Evolutionary conservation across 306 rosid genomes (phyloP).

Genomic region (Rosa rugosa): DNA sequence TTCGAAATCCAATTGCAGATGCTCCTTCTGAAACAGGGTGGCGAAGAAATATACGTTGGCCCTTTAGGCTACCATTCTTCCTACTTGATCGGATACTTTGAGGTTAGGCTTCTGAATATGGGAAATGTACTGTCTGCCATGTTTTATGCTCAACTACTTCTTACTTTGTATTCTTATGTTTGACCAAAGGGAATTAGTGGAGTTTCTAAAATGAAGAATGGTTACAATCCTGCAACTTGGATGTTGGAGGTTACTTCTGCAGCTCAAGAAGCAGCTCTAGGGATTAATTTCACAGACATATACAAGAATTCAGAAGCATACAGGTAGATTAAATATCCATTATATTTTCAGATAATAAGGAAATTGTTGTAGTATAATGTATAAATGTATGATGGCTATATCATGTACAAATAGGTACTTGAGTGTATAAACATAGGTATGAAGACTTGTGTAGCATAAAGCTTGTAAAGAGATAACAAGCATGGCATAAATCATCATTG

Average conservation of each 20-base stretch:
- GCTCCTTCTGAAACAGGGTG: constrained; percentile 67
- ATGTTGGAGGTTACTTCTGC: constrained; percentile 71
- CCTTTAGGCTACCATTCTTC: constrained; percentile 63
- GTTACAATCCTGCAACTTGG: constrained; percentile 84
- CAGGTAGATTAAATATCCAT: constrained; percentile 33
- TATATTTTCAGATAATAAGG: neutral
- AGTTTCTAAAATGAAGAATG: constrained; percentile 52
- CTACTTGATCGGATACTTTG: constrained; percentile 53
- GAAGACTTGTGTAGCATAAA: too few species aligned
- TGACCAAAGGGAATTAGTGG: constrained; percentile 53
- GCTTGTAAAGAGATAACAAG: too few species aligned
- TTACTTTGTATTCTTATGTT: constrained; percentile 2
- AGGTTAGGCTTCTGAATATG: constrained; percentile 38
- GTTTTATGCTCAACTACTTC: neutral
- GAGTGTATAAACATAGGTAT: too few species aligned
- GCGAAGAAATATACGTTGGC: constrained; percentile 70
- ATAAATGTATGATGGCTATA: too few species aligned
- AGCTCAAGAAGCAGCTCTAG: constrained; percentile 51
- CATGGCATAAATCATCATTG: too few species aligned
- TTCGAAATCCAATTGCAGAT: constrained; percentile 41
- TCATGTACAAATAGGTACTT: too few species aligned
- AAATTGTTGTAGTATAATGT: too few species aligned
- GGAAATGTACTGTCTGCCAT: neutral
- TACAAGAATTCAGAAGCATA: constrained; percentile 56
- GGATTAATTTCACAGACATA: constrained; percentile 52